These are phyloP conservation scores for Diplotaxis tenuifolia DNA, from an alignment of 345 rosid genomes.

Conservation along the genomic window DNA sequence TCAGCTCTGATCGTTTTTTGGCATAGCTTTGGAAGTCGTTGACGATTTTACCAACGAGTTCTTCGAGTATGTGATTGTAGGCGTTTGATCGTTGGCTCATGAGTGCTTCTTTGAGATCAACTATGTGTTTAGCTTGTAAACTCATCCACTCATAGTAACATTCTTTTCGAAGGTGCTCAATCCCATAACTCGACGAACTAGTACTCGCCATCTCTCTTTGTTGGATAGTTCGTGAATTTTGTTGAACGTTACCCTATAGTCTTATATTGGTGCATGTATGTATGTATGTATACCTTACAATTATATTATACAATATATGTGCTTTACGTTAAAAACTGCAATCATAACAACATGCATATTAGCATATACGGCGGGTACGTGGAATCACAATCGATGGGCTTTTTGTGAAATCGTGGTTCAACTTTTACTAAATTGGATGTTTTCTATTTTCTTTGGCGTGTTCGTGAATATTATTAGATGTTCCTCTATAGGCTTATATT, in stretches of 20 bases:
- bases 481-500: too few relatives aligned
- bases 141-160: conserved; percentile 36
- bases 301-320: too few relatives aligned
- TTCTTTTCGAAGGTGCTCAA: conserved; percentile 9
- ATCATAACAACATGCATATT: too few relatives aligned
- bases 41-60: conserved; percentile 15
- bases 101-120: conserved; percentile 34
- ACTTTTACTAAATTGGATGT: too few relatives aligned
- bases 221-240: conserved; percentile 3
- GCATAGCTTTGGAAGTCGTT: conserved; percentile 30
- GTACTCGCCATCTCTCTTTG: conserved; percentile 13
- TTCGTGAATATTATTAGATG: too few relatives aligned
- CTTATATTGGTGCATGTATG: conserved; percentile 20
- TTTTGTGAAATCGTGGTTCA: too few relatives aligned
- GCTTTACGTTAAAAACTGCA: too few relatives aligned
- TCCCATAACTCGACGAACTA: conserved; percentile 3
- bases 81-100: not conserved
- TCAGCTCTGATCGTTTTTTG: conserved; percentile 19
- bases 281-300: too few relatives aligned
- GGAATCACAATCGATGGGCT: too few relatives aligned
- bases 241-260: not conserved
- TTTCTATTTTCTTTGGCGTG: too few relatives aligned
- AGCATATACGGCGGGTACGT: too few relatives aligned
- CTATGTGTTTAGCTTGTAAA: conserved; percentile 27
- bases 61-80: not conserved